Percentiles rank a stretch among this genome's conserved stretches.
These are phyloP conservation scores for Aspergillus chevalieri DNA, from an alignment of 2,329 filamentous ascomycete species.

Conservation along the genomic window DNA sequence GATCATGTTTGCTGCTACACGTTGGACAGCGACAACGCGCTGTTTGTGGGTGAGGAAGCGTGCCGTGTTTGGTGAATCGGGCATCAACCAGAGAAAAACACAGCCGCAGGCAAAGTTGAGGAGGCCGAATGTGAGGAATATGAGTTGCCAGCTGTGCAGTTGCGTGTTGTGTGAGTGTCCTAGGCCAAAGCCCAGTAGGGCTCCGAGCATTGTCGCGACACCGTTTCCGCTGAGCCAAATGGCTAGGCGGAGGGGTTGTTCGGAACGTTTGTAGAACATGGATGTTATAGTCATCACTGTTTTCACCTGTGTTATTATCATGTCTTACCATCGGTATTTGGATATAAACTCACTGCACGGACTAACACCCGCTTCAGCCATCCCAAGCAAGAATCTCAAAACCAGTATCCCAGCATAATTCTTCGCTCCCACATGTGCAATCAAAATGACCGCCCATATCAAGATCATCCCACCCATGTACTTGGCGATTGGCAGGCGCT, in stretches of 20 bases:
- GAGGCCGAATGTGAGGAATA: slow-evolving; percentile 37
- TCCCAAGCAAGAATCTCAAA: slow-evolving; percentile 43
- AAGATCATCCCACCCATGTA: slow-evolving; percentile 37
- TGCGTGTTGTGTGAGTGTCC: slow-evolving; percentile 25
- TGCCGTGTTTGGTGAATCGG: slow-evolving; percentile 33
- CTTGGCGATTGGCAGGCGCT: slow-evolving; percentile 39
- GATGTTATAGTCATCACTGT: slow-evolving; percentile 30
- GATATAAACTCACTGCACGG: slow-evolving; percentile 19
- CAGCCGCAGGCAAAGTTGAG: slow-evolving; percentile 41
- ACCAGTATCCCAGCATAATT: slow-evolving; percentile 41
- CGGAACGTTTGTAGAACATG: slow-evolving; percentile 34
- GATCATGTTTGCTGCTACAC: slow-evolving; percentile 39
- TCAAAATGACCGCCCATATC: slow-evolving; percentile 38
- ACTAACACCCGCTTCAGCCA: slow-evolving; percentile 34
- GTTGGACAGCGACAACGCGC: slow-evolving; percentile 35
- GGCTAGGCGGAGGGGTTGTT: slow-evolving; percentile 31
- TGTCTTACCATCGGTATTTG: not conserved
- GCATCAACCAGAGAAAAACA: slow-evolving; percentile 29
- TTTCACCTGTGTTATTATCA: not conserved
- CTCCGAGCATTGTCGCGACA: slow-evolving; percentile 32
- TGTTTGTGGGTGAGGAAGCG: slow-evolving; percentile 35
- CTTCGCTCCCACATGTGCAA: slow-evolving; percentile 32
- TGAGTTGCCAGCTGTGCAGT: slow-evolving; percentile 33
- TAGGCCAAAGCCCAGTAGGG: slow-evolving; percentile 30
- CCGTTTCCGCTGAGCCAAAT: slow-evolving; percentile 34